These are phyloP conservation scores for Cladosporium sp. DNA, from an alignment of 2,329 filamentous ascomycete genomes.

Conservation along the genomic window DNA sequence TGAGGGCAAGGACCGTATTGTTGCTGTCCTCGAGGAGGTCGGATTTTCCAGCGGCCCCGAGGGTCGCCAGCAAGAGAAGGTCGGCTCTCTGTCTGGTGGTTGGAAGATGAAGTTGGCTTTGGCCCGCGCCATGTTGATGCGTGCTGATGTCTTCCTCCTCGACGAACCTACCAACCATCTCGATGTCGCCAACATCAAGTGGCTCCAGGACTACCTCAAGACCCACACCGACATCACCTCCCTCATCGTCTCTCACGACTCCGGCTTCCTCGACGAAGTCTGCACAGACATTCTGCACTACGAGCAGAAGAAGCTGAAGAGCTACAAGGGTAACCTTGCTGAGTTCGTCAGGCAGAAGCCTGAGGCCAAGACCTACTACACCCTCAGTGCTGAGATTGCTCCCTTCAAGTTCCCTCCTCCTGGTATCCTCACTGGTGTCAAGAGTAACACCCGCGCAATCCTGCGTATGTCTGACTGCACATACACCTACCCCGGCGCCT, in stretches of 20 bases:
- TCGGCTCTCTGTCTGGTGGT: constrained; percentile 92
- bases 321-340: constrained; percentile 79
- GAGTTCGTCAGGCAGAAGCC: constrained; percentile 86
- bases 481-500: constrained; percentile 87
- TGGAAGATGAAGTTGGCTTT: constrained; percentile 99
- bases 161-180: constrained; percentile 99
- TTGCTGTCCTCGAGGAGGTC: constrained; percentile 81
- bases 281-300: constrained; percentile 99
- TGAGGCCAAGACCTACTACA: constrained; percentile 98
- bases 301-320: constrained; percentile 91
- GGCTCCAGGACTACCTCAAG: constrained; percentile 94
- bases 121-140: constrained; percentile 93
- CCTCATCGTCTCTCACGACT: constrained; percentile 98
- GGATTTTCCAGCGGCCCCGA: constrained; percentile 90
- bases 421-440: constrained; percentile 91
- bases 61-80: constrained; percentile 82
- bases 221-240: constrained; percentile 95
- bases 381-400: constrained; percentile 79
- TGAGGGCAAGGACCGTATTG: constrained; percentile 78
- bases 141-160: constrained; percentile 91
- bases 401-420: constrained; percentile 98
- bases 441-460: constrained; percentile 90
- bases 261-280: constrained; percentile 91
- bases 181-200: constrained; percentile 93
- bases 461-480: constrained; percentile 91